Evolutionary conservation across 1,284 basidiomycete species (phyloP).

Genomic region (Blastosporella zonata): DNA sequence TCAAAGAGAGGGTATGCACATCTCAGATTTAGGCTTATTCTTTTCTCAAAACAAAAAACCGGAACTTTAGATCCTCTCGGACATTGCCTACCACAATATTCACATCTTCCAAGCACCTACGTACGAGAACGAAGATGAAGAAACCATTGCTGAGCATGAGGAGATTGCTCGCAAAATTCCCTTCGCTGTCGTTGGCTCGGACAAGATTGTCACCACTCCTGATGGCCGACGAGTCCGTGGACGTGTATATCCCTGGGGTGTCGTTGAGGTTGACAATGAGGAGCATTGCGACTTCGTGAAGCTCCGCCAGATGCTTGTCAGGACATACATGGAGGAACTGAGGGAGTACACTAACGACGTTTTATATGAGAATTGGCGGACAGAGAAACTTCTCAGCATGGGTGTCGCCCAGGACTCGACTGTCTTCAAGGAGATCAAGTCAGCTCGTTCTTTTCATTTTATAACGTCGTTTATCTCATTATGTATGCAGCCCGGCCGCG

Average conservation of each 20-base stretch:
- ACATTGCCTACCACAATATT: constrained; percentile 91
- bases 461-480: constrained; percentile 12
- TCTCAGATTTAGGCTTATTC: constrained; percentile 7
- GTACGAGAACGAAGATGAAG: constrained; percentile 96
- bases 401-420: constrained; percentile 94
- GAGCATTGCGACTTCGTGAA: constrained; percentile 98
- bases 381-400: constrained; percentile 92
- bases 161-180: constrained; percentile 97
- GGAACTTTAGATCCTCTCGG: constrained; percentile 71
- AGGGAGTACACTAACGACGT: constrained; percentile 92
- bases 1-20: constrained; percentile 81
- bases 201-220: constrained; percentile 73
- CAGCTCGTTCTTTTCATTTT: constrained; percentile 32
- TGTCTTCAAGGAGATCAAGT: constrained; percentile 99
- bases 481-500: constrained; percentile 73
- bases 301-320: constrained; percentile 95
- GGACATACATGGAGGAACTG: constrained; percentile 98
- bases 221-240: constrained; percentile 91
- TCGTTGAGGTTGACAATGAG: constrained; percentile 97
- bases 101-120: constrained; percentile 95
- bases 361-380: constrained; percentile 95
- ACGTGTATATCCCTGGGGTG: constrained; percentile 94
- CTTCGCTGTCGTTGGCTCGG: constrained; percentile 94
- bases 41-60: too few species aligned
- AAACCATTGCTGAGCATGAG: constrained; percentile 92